A percentile compares a stretch with the other conserved stretches of the same genome.
Evolutionary conservation across 179 eudicot species (phyloP).

Genomic region (Silene vulgaris): DNA sequence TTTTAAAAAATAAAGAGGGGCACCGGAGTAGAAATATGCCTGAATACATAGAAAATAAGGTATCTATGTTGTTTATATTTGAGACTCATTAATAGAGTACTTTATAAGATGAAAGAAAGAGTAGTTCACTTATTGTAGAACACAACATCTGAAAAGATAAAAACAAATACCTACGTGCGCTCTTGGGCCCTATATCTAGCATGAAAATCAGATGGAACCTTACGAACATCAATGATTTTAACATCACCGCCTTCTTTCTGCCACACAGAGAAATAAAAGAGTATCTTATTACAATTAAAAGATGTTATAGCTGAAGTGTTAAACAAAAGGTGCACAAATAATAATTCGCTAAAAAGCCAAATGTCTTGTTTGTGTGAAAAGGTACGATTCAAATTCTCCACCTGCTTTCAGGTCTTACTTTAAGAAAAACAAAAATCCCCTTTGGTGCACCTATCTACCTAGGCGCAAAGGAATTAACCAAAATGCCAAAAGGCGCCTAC

Average conservation of each 20-base stretch:
- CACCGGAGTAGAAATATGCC: background rate
- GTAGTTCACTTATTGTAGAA: background rate
- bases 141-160: background rate
- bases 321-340: background rate
- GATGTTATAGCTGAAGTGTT: background rate
- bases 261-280: slow-evolving; percentile 18
- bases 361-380: background rate
- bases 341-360: background rate
- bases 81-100: no score
- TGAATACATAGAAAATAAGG: background rate
- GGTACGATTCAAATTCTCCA: background rate
- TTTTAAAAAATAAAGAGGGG: background rate
- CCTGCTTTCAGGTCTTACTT: no score
- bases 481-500: no score
- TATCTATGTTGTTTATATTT: no score
- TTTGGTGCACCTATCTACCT: no score
- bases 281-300: slow-evolving; percentile 7
- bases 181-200: slow-evolving; percentile 90
- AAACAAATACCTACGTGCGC: slow-evolving; percentile 83
- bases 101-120: background rate
- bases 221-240: slow-evolving; percentile 61
- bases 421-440: no score
- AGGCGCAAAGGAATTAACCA: no score
- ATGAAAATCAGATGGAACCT: slow-evolving; percentile 77
- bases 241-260: slow-evolving; percentile 85